These are phyloP conservation scores for Trichoderma atrobrunneum DNA, from an alignment of 2,329 filamentous ascomycete genomes.

Conservation along the genomic window DNA sequence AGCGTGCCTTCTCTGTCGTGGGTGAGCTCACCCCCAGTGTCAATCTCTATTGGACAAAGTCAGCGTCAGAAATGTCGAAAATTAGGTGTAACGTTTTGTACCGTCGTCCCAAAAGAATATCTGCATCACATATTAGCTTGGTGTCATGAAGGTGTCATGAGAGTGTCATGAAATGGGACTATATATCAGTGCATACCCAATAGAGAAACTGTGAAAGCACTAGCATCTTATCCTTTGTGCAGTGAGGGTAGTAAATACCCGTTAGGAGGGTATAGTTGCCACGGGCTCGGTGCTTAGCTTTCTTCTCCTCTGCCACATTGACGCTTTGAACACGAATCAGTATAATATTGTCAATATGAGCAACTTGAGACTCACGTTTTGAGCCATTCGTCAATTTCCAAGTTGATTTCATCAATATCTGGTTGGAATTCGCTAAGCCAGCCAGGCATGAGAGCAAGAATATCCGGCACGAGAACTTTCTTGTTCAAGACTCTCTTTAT, in stretches of 20 bases:
- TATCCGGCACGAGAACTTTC: not conserved
- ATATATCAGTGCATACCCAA: not conserved
- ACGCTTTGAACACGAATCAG: not conserved
- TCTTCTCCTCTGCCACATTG: conserved; percentile 1
- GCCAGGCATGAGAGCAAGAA: not conserved
- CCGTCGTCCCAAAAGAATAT: conserved; percentile 4
- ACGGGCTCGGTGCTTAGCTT: not conserved
- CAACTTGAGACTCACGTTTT: not conserved
- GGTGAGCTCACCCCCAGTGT: conserved; percentile 14
- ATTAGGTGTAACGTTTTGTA: not conserved
- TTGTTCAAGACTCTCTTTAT: not conserved
- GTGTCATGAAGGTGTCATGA: no score
- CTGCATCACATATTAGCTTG: not conserved
- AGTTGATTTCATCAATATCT: conserved; percentile 8
- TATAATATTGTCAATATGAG: not conserved
- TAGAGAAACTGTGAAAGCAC: conserved; percentile 13
- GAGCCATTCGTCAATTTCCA: conserved; percentile 2
- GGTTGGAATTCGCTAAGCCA: not conserved
- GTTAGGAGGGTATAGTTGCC: conserved; percentile 10
- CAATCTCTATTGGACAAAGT: not conserved
- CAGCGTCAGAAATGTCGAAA: not conserved
- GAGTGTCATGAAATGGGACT: not conserved
- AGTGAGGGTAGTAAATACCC: conserved; percentile 5
- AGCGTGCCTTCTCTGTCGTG: conserved; percentile 1
- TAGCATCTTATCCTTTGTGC: conserved; percentile 7